phyloP scores from a whole-genome alignment of 2,329 filamentous ascomycete species.

The Mollisiaceae sp. region DNA sequence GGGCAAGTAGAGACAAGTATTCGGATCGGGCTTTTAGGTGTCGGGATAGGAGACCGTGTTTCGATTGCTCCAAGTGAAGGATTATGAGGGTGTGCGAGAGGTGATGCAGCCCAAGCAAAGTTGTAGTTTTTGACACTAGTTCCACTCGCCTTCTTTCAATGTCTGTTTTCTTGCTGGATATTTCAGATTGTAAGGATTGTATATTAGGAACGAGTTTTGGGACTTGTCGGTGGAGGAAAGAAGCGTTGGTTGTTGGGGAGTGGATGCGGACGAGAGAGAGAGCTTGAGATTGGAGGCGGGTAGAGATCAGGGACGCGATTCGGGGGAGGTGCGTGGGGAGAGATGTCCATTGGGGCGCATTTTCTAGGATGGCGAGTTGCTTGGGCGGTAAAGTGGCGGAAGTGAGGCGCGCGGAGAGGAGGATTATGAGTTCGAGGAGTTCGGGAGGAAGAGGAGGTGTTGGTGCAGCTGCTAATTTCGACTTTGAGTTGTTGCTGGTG shows the following conservation, averaged over 20 bases:
- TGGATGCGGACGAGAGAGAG: constrained; percentile 55
- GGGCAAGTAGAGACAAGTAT: constrained; percentile 29
- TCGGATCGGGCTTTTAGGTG: constrained; percentile 32
- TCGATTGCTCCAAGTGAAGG: constrained; percentile 39
- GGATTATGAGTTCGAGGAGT: constrained; percentile 58
- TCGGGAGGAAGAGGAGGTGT: constrained; percentile 47
- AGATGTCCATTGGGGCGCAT: constrained; percentile 54
- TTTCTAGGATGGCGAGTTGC: constrained; percentile 52
- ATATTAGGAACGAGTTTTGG: constrained; percentile 52
- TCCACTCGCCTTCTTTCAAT: constrained; percentile 44
- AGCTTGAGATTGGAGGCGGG: constrained; percentile 55
- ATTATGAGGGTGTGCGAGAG: constrained; percentile 35
- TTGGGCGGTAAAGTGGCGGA: constrained; percentile 45
- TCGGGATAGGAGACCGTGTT: constrained; percentile 38
- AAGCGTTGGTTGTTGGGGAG: constrained; percentile 52
- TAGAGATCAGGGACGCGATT: constrained; percentile 54
- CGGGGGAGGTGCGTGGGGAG: constrained; percentile 55
- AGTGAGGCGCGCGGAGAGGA: constrained; percentile 54
- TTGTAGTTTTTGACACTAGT: constrained; percentile 43
- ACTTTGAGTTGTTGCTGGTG: constrained; percentile 33
- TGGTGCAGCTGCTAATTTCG: constrained; percentile 20
- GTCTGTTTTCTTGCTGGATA: constrained; percentile 51
- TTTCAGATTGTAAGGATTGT: constrained; percentile 42
- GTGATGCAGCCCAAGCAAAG: constrained; percentile 35
- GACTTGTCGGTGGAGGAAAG: constrained; percentile 63